Base-by-base conservation (phyloP, 1,139 yeast species). In the Pichia sp. region DNA sequence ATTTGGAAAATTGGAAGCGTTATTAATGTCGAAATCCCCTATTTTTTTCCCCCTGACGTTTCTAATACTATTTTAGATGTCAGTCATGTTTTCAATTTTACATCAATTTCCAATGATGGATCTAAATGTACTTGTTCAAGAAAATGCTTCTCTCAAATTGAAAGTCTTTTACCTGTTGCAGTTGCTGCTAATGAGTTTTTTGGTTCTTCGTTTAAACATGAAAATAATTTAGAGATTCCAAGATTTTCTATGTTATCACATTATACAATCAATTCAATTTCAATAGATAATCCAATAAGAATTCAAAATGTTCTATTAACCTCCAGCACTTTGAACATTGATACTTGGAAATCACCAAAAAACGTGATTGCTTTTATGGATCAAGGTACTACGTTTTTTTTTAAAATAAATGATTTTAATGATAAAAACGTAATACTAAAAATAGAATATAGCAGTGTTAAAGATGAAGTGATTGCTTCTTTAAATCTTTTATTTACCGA, bases 111-210 rank as follows among this genome's bases (percentile, higher is more conserved):
- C 10, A 35, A 37, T 11, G 38, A 31, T 10, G 35, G n/a, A 10
- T 2, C 13, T 23, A 15, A n/a, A n/a, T n/a, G 40, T 32, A 37
- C 15, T 11, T 45, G 43, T 23, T 43, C 54, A 5, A 45, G 50
- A 31, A 33, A 22, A 3, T 9, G 40, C 24, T 29, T 44, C 9
- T 43, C 47, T 59, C 36, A 55, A 52, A 52, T 80, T 7, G 80
- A 79, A 45, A 70, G 78, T 5, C 65, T 77, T 1, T 64, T 84
- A 28, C 63, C 69, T 13, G 57, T 79, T 6, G 80, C 88, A 1
- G 89, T 84, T 1, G 75, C 85, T 3, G 93, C 84, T 2, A 89
- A 82, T 53, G 94, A 85, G 57, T 76, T 79, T 13, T 83, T 83
- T 63, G 74, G 74, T 44, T 57, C 71, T 1, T 61, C 70, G 8